Evolutionary conservation across 1,139 yeast species (phyloP).

Genomic region (Yamadazyma atlantica): DNA sequence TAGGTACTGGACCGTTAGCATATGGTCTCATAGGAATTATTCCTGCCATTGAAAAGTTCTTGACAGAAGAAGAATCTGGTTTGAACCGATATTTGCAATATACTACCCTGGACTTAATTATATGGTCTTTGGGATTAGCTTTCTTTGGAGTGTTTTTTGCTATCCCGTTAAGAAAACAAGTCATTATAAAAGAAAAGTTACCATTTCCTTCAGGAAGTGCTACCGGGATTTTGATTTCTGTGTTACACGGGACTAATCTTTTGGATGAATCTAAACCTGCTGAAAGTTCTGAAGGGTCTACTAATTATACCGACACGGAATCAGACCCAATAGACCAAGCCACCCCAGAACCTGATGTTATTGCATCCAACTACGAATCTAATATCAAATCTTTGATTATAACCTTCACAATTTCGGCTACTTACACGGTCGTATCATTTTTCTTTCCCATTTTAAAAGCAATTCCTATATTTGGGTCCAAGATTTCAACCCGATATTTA

Average conservation of each 20-base stretch:
- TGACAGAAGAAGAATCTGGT: constrained; percentile 79
- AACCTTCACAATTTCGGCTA: constrained; percentile 70
- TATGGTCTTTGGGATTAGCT: constrained; percentile 87
- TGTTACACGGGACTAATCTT: constrained; percentile 69
- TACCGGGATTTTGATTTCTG: constrained; percentile 89
- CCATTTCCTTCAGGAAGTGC: constrained; percentile 97
- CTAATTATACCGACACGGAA: background rate
- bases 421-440: constrained; percentile 69
- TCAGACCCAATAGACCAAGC: background rate
- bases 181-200: constrained; percentile 77
- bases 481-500: constrained; percentile 63
- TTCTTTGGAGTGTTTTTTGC: constrained; percentile 96
- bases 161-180: constrained; percentile 81
- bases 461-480: constrained; percentile 73
- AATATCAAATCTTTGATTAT: constrained; percentile 57
- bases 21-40: constrained; percentile 95
- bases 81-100: constrained; percentile 41
- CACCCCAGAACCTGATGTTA: background rate
- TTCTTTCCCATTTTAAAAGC: constrained; percentile 68
- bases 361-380: constrained; percentile 34
- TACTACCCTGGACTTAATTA: constrained; percentile 50
- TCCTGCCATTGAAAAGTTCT: constrained; percentile 90
- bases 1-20: constrained; percentile 95
- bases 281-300: constrained; percentile 1
- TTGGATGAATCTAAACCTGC: constrained; percentile 33